phyloP scores from a whole-genome alignment of 2,329 filamentous ascomycete genomes.

The Talaromyces sp. region DNA sequence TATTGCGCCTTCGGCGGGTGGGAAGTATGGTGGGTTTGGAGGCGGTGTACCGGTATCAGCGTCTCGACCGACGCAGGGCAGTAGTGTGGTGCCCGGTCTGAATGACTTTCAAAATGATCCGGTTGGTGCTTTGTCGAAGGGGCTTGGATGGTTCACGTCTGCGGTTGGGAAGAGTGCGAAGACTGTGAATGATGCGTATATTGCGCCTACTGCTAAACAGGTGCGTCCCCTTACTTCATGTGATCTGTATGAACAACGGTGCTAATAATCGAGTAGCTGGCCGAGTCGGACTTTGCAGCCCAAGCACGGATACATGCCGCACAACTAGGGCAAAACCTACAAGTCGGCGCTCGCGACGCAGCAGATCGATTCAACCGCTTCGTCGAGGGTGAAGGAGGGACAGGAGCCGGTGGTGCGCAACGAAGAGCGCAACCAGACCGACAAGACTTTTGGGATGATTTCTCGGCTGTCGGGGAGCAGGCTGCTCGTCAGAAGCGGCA shows the following conservation, averaged over 20 bases:
- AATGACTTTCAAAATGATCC: slow-evolving; percentile 91
- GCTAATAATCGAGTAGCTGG: slow-evolving; percentile 54
- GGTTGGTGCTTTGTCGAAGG: slow-evolving; percentile 80
- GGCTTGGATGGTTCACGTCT: slow-evolving; percentile 89
- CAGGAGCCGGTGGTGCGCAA: slow-evolving; percentile 40
- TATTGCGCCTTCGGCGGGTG: slow-evolving; percentile 82
- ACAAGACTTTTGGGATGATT: slow-evolving; percentile 89
- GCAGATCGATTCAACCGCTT: slow-evolving; percentile 80
- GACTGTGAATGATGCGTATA: slow-evolving; percentile 83
- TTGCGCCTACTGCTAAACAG: slow-evolving; percentile 88
- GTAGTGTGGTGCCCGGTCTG: slow-evolving; percentile 59
- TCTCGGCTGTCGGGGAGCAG: slow-evolving; percentile 54
- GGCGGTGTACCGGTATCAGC: slow-evolving; percentile 59
- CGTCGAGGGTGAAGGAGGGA: slow-evolving; percentile 68
- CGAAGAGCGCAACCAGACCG: slow-evolving; percentile 57
- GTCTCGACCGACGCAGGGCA: slow-evolving; percentile 33
- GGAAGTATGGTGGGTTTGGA: slow-evolving; percentile 89
- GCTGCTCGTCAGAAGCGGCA: slow-evolving; percentile 25
- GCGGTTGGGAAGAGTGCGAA: slow-evolving; percentile 89
- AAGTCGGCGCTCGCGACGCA: slow-evolving; percentile 65
- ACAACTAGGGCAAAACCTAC: slow-evolving; percentile 59
- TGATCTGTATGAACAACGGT: neutral
- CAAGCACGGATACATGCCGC: slow-evolving; percentile 59
- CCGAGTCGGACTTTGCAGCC: slow-evolving; percentile 73
- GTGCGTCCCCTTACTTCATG: slow-evolving; percentile 45